phyloP scores from a whole-genome alignment of 148 eudicot species.

The Heliamphora exappendiculata region DNA sequence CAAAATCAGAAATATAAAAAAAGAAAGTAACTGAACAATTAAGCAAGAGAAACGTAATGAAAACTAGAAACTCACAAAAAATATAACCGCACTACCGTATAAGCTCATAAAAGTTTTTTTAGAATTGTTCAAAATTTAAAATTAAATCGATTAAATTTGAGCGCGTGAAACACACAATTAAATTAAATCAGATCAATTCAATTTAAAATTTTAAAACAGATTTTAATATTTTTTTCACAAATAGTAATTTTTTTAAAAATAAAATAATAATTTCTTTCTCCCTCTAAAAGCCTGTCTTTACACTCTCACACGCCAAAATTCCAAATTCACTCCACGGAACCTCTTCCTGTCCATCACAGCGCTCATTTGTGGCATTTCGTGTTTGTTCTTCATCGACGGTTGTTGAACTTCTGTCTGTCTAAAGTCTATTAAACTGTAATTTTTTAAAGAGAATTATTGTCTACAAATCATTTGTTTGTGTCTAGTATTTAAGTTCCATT shows the following conservation, averaged over 20 bases:
- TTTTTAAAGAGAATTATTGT: neutral
- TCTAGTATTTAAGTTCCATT: conserved; percentile 5
- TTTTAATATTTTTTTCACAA: too few relatives aligned
- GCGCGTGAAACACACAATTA: too few relatives aligned
- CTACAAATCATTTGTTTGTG: neutral
- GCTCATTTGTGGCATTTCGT: conserved; percentile 21
- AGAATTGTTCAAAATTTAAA: too few relatives aligned
- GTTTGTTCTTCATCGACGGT: conserved; percentile 19
- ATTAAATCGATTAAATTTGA: too few relatives aligned
- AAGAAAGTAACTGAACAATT: too few relatives aligned
- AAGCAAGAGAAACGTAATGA: neutral
- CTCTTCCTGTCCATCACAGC: conserved; percentile 8
- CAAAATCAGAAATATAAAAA: too few relatives aligned
- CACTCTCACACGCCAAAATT: neutral
- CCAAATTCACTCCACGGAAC: neutral
- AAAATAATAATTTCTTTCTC: conserved; percentile 10
- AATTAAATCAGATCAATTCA: too few relatives aligned
- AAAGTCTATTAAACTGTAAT: conserved; percentile 3
- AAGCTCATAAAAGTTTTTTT: too few relatives aligned
- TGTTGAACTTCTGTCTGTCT: conserved; percentile 22
- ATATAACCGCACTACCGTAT: neutral
- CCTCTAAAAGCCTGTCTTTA: neutral
- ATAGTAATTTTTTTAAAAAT: neutral
- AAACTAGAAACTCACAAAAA: neutral
- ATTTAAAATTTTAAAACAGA: too few relatives aligned